These are phyloP conservation scores for Cylindrodendrum hubeiense DNA, from an alignment of 2,329 filamentous ascomycete genomes.

Conservation along the genomic window DNA sequence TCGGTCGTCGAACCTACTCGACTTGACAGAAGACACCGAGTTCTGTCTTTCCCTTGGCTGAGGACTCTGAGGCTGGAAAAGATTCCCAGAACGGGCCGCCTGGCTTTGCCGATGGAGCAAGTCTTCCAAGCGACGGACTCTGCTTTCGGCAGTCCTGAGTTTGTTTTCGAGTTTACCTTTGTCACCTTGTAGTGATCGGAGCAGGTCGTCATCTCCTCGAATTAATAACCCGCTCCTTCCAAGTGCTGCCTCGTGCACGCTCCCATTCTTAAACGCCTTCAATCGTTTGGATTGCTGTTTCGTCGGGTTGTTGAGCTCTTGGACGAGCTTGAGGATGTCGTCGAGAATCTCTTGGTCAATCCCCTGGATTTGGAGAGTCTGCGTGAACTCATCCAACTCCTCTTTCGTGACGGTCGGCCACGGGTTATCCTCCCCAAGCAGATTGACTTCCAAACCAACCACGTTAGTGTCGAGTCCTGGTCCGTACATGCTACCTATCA, in stretches of 20 bases:
- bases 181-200: conserved; percentile 83
- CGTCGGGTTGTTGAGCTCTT: conserved; percentile 84
- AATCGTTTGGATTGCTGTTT: conserved; percentile 88
- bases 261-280: conserved; percentile 96
- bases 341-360: conserved; percentile 75
- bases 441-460: conserved; percentile 85
- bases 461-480: conserved; percentile 77
- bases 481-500: conserved; percentile 80
- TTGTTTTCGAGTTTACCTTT: conserved; percentile 81
- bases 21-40: conserved; percentile 62
- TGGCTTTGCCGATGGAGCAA: conserved; percentile 86
- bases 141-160: conserved; percentile 86
- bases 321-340: conserved; percentile 81
- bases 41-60: conserved; percentile 63
- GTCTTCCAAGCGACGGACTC: conserved; percentile 91
- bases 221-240: conserved; percentile 89
- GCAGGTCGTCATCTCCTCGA: conserved; percentile 87
- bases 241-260: conserved; percentile 89
- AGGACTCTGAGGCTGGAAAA: conserved; percentile 64
- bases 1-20: conserved; percentile 58
- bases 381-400: conserved; percentile 82
- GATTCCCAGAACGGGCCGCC: conserved; percentile 65
- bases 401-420: conserved; percentile 85
- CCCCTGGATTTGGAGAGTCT: conserved; percentile 72
- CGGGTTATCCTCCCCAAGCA: conserved; percentile 80